Evolutionary conservation across 2,329 filamentous ascomycete species (phyloP).

Genomic region (Chaetomium olivaceum): DNA sequence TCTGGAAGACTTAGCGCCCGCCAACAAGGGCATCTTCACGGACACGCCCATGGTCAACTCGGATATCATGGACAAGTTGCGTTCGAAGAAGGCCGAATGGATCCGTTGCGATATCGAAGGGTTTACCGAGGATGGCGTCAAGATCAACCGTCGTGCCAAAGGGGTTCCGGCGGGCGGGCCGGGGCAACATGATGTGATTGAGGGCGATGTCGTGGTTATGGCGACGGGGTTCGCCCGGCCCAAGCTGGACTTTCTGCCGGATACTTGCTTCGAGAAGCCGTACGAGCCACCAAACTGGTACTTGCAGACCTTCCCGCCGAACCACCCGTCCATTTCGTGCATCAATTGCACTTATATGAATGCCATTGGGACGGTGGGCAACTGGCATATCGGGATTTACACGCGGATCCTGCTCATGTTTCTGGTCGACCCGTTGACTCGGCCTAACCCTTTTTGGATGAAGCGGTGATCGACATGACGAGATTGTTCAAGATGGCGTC

Average conservation of each 20-base stretch:
- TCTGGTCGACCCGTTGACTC: conserved; percentile 72
- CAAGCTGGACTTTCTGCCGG: conserved; percentile 69
- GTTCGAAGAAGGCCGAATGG: conserved; percentile 72
- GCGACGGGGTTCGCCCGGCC: conserved; percentile 81
- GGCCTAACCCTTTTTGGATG: conserved; percentile 74
- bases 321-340: conserved; percentile 70
- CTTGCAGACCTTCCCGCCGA: conserved; percentile 78
- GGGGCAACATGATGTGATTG: conserved; percentile 64
- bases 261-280: conserved; percentile 69
- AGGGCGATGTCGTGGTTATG: conserved; percentile 77
- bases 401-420: conserved; percentile 86
- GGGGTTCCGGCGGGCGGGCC: conserved; percentile 77
- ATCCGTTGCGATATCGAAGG: conserved; percentile 74
- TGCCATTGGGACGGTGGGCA: conserved; percentile 78
- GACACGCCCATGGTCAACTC: conserved; percentile 88
- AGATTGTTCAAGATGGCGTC: conserved; percentile 66
- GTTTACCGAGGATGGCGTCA: conserved; percentile 63
- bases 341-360: conserved; percentile 81
- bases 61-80: conserved; percentile 74
- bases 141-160: conserved; percentile 69
- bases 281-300: conserved; percentile 87
- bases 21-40: conserved; percentile 72
- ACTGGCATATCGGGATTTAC: conserved; percentile 90
- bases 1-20: conserved; percentile 70
- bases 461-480: conserved; percentile 83